Evolutionary conservation across 2,329 filamentous ascomycete species (phyloP).

Genomic region (Penicillium italicum): DNA sequence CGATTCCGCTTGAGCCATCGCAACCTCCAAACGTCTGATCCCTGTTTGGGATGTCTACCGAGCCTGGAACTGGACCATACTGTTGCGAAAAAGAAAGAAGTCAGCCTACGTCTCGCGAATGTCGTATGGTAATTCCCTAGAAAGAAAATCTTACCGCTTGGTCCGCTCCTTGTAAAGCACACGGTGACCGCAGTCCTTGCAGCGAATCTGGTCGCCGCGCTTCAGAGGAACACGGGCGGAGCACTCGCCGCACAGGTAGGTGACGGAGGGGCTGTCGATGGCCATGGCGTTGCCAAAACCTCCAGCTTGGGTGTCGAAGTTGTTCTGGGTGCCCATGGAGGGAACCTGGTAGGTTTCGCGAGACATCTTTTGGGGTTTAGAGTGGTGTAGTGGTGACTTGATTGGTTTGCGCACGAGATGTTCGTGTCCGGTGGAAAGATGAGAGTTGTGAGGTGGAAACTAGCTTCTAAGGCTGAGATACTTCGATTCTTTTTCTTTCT

Average conservation of each 20-base stretch:
- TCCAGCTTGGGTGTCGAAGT: constrained; percentile 42
- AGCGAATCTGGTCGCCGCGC: constrained; percentile 76
- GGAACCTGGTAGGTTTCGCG: constrained; percentile 78
- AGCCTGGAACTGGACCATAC: constrained; percentile 98
- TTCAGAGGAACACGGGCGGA: constrained; percentile 71
- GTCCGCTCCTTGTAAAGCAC: constrained; percentile 98
- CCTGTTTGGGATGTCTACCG: constrained; percentile 53
- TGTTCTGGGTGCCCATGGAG: constrained; percentile 46
- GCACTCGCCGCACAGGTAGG: constrained; percentile 81
- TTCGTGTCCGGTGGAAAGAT: background rate
- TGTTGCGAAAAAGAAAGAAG: constrained; percentile 39
- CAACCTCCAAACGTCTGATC: background rate
- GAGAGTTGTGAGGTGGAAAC: background rate
- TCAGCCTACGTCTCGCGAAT: constrained; percentile 10
- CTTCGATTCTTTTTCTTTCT: constrained; percentile 11
- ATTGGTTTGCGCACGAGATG: background rate
- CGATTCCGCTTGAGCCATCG: constrained; percentile 2
- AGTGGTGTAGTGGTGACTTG: background rate
- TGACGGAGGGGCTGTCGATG: constrained; percentile 56
- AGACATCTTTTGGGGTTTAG: constrained; percentile 48
- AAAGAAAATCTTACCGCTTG: constrained; percentile 67
- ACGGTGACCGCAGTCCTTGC: constrained; percentile 89
- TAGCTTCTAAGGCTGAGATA: background rate
- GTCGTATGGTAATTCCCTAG: constrained; percentile 2
- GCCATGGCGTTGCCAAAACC: constrained; percentile 38